phyloP scores from a whole-genome alignment of 2,329 filamentous ascomycete genomes.

The Cordyceps fumosorosea region DNA sequence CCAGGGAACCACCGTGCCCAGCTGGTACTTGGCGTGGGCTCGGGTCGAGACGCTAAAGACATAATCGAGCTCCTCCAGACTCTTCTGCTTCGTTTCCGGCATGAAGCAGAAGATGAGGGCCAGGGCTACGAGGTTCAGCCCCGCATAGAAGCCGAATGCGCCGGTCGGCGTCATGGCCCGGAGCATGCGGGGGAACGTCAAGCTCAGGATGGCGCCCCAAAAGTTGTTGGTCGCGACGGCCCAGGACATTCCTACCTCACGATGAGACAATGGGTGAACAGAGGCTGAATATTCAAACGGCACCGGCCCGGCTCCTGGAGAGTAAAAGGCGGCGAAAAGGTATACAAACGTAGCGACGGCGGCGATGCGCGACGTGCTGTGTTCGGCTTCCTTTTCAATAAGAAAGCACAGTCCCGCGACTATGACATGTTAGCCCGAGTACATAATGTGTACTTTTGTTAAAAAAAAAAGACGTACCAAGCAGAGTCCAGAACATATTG shows the following conservation, averaged over 20 bases:
- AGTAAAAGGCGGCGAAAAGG: constrained; percentile 46
- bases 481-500: constrained; percentile 54
- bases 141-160: constrained; percentile 49
- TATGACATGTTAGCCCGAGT: constrained; percentile 18
- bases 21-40: constrained; percentile 27
- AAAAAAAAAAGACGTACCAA: constrained; percentile 22
- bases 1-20: constrained; percentile 28
- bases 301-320: constrained; percentile 55
- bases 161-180: constrained; percentile 36
- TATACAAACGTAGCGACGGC: constrained; percentile 53
- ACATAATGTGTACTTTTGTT: not conserved
- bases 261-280: constrained; percentile 63
- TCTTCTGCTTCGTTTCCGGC: constrained; percentile 43
- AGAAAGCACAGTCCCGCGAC: constrained; percentile 39
- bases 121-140: constrained; percentile 53
- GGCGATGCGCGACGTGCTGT: constrained; percentile 39
- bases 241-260: constrained; percentile 66
- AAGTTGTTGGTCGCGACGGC: constrained; percentile 52
- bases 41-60: constrained; percentile 30
- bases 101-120: constrained; percentile 58
- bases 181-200: constrained; percentile 56
- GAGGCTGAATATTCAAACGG: constrained; percentile 64
- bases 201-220: constrained; percentile 47
- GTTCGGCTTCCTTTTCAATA: constrained; percentile 42
- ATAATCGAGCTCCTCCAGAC: constrained; percentile 32